Evolutionary conservation across 208 protist species (phyloP).

Genomic region (Trypanosoma scelopori): DNA sequence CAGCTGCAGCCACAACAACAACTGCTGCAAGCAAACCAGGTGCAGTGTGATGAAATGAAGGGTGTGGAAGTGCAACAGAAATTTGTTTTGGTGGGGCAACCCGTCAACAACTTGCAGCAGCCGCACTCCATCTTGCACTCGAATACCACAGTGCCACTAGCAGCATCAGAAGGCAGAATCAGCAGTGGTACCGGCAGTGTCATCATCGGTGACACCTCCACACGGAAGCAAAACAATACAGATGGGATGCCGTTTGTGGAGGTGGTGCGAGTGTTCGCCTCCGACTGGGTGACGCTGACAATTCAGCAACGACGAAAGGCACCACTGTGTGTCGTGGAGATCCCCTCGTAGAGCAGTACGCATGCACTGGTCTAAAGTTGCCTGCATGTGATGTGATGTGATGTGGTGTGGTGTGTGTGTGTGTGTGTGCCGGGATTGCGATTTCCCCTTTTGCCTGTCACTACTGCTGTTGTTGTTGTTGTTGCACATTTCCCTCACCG

Average conservation of each 20-base stretch:
- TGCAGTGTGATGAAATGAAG: background rate
- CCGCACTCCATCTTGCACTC: background rate
- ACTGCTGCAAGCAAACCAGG: background rate
- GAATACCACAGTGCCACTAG: background rate
- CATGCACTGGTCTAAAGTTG: background rate
- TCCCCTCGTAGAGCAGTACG: constrained; percentile 2
- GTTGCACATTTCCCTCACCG: no score
- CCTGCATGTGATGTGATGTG: background rate
- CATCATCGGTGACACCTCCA: constrained; percentile 3
- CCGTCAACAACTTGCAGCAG: background rate
- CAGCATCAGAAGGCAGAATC: background rate
- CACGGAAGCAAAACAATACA: background rate
- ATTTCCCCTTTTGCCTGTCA: no score
- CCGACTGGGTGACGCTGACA: constrained; percentile 25
- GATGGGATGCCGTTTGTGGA: constrained; percentile 22
- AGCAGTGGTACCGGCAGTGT: background rate
- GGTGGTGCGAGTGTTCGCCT: constrained; percentile 17
- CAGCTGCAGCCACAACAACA: background rate
- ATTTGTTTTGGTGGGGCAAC: background rate
- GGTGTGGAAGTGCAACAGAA: background rate
- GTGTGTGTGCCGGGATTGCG: background rate
- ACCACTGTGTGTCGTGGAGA: constrained; percentile 17
- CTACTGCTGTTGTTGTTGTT: no score
- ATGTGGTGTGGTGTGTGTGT: background rate
- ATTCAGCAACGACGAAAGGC: constrained; percentile 22